Evolutionary conservation across 345 rosid species (phyloP).

Genomic region (Salix viminalis): DNA sequence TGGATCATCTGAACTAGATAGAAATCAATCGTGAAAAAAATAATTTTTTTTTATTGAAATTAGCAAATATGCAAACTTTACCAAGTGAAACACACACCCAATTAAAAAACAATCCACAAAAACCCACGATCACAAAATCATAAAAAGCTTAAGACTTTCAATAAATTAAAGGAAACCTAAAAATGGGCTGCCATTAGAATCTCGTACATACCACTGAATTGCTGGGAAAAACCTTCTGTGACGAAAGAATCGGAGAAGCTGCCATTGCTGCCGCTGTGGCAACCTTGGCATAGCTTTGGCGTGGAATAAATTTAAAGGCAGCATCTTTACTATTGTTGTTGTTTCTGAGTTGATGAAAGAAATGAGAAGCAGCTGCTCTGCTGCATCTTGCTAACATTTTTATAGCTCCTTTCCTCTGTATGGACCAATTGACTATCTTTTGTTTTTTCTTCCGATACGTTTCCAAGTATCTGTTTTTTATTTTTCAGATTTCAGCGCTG

Average conservation of each 20-base stretch:
- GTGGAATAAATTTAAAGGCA: conserved; percentile 16
- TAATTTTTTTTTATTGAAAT: neutral
- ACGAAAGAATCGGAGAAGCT: conserved; percentile 25
- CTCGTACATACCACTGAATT: conserved; percentile 37
- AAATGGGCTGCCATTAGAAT: neutral
- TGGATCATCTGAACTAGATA: neutral
- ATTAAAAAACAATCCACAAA: neutral
- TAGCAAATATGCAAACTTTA: neutral
- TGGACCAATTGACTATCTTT: too few species aligned
- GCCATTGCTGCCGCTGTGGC: conserved; percentile 34
- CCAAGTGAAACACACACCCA: neutral
- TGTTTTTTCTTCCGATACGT: too few species aligned
- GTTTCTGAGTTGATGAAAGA: conserved; percentile 28
- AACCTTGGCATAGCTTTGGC: conserved; percentile 40
- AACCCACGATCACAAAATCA: too few species aligned
- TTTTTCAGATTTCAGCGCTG: too few species aligned
- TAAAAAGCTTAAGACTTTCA: too few species aligned
- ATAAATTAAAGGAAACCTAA: neutral
- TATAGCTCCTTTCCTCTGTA: too few species aligned
- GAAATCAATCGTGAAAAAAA: neutral
- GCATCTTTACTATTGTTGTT: conserved; percentile 12
- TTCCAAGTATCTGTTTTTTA: too few species aligned
- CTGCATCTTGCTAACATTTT: conserved; percentile 59
- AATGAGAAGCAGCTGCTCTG: conserved; percentile 32
- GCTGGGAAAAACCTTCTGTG: conserved; percentile 23